These are phyloP conservation scores for Endocalyx cinctus DNA, from an alignment of 2,329 filamentous ascomycete species.

Conservation along the genomic window DNA sequence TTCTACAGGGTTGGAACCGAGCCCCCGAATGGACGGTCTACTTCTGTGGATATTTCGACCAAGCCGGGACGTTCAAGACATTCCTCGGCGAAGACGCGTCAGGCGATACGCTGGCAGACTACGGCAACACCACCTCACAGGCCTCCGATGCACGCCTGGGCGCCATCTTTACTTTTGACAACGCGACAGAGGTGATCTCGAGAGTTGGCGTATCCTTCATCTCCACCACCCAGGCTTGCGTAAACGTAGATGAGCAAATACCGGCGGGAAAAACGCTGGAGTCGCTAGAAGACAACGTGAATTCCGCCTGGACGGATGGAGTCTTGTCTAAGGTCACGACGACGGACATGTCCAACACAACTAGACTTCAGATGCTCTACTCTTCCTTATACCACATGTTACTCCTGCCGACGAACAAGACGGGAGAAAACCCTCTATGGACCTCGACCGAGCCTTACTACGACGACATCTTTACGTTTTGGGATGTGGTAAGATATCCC, in stretches of 20 bases:
- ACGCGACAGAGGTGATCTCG: conserved; percentile 44
- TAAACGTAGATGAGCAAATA: conserved; percentile 54
- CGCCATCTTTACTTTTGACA: conserved; percentile 51
- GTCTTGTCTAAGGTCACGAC: conserved; percentile 62
- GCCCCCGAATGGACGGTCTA: conserved; percentile 59
- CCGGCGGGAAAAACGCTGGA: conserved; percentile 37
- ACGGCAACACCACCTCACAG: conserved; percentile 26
- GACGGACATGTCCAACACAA: conserved; percentile 45
- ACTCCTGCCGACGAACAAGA: conserved; percentile 64
- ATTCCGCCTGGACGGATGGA: conserved; percentile 54
- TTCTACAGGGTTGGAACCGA: conserved; percentile 54
- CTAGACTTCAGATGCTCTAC: conserved; percentile 59
- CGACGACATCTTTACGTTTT: conserved; percentile 67
- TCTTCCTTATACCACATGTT: conserved; percentile 67
- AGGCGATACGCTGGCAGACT: conserved; percentile 26
- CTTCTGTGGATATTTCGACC: conserved; percentile 59
- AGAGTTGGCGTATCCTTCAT: conserved; percentile 65
- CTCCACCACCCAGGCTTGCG: conserved; percentile 56
- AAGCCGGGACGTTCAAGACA: conserved; percentile 37
- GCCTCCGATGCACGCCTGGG: conserved; percentile 38
- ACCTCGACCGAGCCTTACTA: conserved; percentile 58
- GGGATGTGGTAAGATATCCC: conserved; percentile 42
- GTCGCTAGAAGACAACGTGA: conserved; percentile 41
- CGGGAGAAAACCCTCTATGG: conserved; percentile 67
- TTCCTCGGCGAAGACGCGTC: conserved; percentile 35